Evolutionary conservation across 768 basidiomycete species (phyloP).

Genomic region (Epithele typhae): DNA sequence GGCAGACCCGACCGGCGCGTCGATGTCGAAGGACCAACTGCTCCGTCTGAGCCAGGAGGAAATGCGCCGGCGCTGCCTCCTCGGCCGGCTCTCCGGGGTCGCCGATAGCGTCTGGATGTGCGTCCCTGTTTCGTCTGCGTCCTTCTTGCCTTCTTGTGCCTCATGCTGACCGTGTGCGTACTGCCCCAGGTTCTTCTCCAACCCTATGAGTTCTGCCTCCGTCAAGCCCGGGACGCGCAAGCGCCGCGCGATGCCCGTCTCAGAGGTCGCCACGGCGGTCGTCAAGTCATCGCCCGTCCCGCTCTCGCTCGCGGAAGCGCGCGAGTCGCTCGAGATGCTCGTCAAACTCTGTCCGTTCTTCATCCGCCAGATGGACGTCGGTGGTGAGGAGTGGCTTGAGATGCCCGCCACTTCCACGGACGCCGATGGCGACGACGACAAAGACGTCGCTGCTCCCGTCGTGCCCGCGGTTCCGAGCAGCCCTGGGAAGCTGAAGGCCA

Average conservation of each 20-base stretch:
- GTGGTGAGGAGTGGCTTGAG: slow-evolving; percentile 51
- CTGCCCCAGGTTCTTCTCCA: slow-evolving; percentile 64
- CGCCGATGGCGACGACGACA: slow-evolving; percentile 25
- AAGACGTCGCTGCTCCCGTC: slow-evolving; percentile 8
- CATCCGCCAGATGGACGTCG: slow-evolving; percentile 58
- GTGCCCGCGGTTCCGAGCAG: slow-evolving; percentile 39
- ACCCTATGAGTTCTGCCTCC: slow-evolving; percentile 39
- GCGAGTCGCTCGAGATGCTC: slow-evolving; percentile 66
- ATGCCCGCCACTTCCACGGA: slow-evolving; percentile 43
- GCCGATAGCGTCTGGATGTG: slow-evolving; percentile 91
- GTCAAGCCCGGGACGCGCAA: slow-evolving; percentile 57
- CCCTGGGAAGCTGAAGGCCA: slow-evolving; percentile 32
- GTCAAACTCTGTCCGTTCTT: slow-evolving; percentile 77
- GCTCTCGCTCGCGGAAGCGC: slow-evolving; percentile 72
- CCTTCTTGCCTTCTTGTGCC: background rate
- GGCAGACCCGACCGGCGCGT: slow-evolving; percentile 35
- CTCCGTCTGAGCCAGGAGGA: slow-evolving; percentile 75
- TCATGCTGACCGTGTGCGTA: background rate
- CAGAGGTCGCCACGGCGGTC: slow-evolving; percentile 64
- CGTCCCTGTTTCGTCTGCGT: background rate
- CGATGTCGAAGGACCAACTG: slow-evolving; percentile 61
- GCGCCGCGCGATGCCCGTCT: slow-evolving; percentile 62
- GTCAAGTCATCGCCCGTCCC: slow-evolving; percentile 81
- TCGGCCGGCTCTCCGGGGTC: slow-evolving; percentile 73
- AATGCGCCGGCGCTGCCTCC: slow-evolving; percentile 66